These are phyloP conservation scores for Tetrahymena borealis DNA, from an alignment of 73 alveolate genomes.

Conservation along the genomic window DNA sequence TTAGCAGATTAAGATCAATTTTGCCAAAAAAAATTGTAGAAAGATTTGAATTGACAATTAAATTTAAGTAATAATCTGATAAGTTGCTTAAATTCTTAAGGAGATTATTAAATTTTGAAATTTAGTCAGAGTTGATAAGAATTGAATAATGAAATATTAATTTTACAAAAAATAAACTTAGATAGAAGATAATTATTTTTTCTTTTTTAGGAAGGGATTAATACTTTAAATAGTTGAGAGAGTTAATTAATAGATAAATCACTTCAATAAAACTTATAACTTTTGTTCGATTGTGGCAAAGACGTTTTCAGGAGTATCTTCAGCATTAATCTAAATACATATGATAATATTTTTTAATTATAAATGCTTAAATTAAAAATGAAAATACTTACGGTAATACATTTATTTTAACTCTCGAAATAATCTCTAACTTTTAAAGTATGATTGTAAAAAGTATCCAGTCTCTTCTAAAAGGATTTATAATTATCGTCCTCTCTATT, in stretches of 20 bases:
- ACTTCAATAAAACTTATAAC: neutral
- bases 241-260: neutral
- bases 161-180: too few relatives aligned
- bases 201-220: too few relatives aligned
- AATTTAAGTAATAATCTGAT: too few relatives aligned
- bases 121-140: too few relatives aligned
- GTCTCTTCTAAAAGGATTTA: conserved; percentile 83
- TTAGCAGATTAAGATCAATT: too few relatives aligned
- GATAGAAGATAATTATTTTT: too few relatives aligned
- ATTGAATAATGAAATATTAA: too few relatives aligned
- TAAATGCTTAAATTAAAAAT: neutral
- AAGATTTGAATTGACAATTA: too few relatives aligned
- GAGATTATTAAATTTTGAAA: too few relatives aligned
- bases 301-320: neutral
- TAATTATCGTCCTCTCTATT: conserved; percentile 93
- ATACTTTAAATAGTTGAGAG: too few relatives aligned
- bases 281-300: neutral
- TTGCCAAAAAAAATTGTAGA: too few relatives aligned
- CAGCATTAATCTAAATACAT: neutral
- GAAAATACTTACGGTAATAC: neutral
- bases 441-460: conserved; percentile 72
- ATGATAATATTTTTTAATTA: neutral
- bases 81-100: too few relatives aligned
- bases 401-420: conserved; percentile 26
- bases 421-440: conserved; percentile 81